Base-by-base conservation (phyloP, 768 basidiomycete genomes). In the Daedaleopsis nitida region DNA sequence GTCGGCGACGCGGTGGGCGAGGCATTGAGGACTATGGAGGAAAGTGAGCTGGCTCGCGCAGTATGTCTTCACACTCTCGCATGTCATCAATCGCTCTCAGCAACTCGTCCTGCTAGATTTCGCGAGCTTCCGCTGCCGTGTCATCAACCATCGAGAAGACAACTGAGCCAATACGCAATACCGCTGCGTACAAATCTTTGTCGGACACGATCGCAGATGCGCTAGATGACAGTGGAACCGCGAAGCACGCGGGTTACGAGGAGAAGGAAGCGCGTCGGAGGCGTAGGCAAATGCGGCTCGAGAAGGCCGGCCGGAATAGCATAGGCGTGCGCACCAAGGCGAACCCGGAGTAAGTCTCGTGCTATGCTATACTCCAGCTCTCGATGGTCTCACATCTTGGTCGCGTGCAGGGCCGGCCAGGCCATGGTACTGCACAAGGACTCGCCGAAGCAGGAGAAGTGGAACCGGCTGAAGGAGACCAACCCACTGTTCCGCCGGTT, bases 111-210 rank as follows among this genome's bases (percentile, higher is more conserved):
- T 37, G 17, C 17, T 34, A 96, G 93, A 89, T 98, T 60, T 89
- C 92, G 8, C 82, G 85, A 66, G 93, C 95, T 2, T 91, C 93
- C 0, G 84, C 88, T 16, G 92, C 93, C 7, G 86, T 96, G 58
- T 94, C 95, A 8, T 86, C 81, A 11, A 91, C 91, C 7, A 93
- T 96, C 51, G 88, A 88, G 50, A 86, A 88, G 48, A 91, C 94
- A 14, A 98, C 97, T 3, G 95, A 96, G 63, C 96, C 96, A n/a
- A 91, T 99, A 62, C 89, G 97, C 45, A 94, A 97, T 64, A 99
- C 96, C 2, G 88, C 85, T 14, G 93, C 96, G 0, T 99, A 99
- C 79, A 97, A 97, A 78, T 80, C 88, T 1, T 78, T 98, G 8
- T 86, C 94, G 0, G 94, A 96, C 48, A 92, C 92, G 1, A 77